phyloP scores from a whole-genome alignment of 2,329 filamentous ascomycete species.

The Stagonosporopsis tanaceti region DNA sequence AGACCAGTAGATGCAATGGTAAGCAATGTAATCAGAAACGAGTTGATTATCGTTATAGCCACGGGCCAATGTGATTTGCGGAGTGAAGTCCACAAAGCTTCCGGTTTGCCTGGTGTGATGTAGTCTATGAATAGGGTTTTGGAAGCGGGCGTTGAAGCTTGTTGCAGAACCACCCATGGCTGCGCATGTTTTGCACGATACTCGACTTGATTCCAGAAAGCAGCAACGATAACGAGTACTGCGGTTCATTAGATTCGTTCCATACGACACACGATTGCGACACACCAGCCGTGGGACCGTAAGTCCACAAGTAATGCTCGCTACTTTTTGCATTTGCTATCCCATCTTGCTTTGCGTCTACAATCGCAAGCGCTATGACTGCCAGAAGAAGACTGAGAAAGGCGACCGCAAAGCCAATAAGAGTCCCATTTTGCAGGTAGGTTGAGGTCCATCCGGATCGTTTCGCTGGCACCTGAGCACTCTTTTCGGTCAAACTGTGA shows the following conservation, averaged over 20 bases:
- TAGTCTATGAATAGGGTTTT: conserved; percentile 21
- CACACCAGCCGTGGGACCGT: conserved; percentile 18
- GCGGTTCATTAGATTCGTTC: neutral
- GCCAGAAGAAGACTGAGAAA: conserved; percentile 1
- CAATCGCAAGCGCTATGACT: conserved; percentile 2
- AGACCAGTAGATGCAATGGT: conserved; percentile 5
- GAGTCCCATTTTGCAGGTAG: conserved; percentile 1
- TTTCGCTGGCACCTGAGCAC: neutral
- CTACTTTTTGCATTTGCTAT: conserved; percentile 4
- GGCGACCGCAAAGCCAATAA: neutral
- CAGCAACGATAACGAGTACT: conserved; percentile 20
- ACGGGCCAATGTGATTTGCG: conserved; percentile 5
- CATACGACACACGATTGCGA: neutral
- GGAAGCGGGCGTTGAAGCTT: conserved; percentile 1
- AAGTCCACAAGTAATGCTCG: conserved; percentile 18
- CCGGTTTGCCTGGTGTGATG: conserved; percentile 6
- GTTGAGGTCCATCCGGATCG: conserved; percentile 4
- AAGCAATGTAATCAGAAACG: conserved; percentile 1
- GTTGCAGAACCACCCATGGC: conserved; percentile 16
- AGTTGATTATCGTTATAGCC: conserved; percentile 1
- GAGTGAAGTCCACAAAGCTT: neutral
- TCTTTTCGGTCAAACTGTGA: conserved; percentile 1
- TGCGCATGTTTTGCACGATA: conserved; percentile 11
- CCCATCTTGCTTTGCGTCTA: conserved; percentile 5
- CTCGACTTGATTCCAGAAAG: conserved; percentile 18